These are phyloP conservation scores for Balamuthia mandrillaris DNA, from an alignment of 208 protist species.

Conservation along the genomic window DNA sequence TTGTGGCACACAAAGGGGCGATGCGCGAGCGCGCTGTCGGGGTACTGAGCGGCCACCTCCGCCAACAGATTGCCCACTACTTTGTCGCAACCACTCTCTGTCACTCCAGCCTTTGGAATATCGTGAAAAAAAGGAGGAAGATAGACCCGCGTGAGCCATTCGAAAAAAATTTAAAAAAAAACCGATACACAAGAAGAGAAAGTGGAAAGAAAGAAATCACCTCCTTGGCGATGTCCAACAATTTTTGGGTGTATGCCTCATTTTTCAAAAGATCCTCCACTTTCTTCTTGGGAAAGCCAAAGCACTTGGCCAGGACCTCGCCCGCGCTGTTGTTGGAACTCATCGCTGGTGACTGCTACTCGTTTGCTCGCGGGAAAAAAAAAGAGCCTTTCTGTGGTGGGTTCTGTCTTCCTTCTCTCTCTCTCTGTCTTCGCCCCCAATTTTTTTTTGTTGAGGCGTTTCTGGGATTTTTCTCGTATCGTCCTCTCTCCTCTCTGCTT, in stretches of 20 bases:
- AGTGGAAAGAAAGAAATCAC: not conserved
- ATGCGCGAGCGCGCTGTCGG: not conserved
- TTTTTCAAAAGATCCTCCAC: conserved; percentile 8
- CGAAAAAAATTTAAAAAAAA: not conserved
- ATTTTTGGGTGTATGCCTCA: not conserved
- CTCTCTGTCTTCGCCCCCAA: too few species aligned
- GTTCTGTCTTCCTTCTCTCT: too few species aligned
- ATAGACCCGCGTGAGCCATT: not conserved
- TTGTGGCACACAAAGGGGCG: not conserved
- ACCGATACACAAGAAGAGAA: not conserved
- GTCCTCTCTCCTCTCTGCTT: too few species aligned
- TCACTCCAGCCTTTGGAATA: not conserved
- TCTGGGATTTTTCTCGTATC: too few species aligned
- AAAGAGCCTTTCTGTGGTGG: too few species aligned
- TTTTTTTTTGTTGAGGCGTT: too few species aligned
- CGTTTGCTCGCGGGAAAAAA: too few species aligned
- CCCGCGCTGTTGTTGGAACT: not conserved
- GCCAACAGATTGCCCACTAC: conserved; percentile 9
- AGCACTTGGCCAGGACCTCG: not conserved
- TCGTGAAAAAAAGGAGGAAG: not conserved
- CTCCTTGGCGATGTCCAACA: not conserved
- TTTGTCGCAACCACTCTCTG: conserved; percentile 19
- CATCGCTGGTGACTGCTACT: too few species aligned
- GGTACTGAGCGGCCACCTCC: conserved; percentile 7
- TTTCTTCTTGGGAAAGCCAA: not conserved